Evolutionary conservation across 768 basidiomycete species (phyloP).

Genomic region (Pulveroboletus sp.): DNA sequence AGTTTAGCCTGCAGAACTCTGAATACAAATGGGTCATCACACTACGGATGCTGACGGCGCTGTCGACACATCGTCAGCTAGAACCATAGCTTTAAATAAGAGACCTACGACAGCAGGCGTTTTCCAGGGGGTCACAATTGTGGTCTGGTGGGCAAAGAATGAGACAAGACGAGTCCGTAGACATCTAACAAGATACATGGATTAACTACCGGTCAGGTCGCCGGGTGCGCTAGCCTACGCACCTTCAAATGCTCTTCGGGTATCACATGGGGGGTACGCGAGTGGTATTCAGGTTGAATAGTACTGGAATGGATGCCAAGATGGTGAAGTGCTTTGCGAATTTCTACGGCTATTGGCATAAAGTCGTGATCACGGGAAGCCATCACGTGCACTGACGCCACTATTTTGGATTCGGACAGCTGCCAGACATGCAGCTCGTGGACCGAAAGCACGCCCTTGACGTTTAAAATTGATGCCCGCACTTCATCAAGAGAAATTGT

Average conservation of each 20-base stretch:
- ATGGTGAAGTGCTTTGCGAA: conserved; percentile 80
- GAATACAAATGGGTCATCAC: conserved; percentile 23
- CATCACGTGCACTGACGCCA: conserved; percentile 94
- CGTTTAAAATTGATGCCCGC: conserved; percentile 71
- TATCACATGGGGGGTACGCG: conserved; percentile 30
- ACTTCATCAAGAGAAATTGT: conserved; percentile 90
- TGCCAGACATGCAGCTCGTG: conserved; percentile 99
- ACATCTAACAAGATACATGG: conserved; percentile 36
- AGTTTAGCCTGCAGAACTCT: conserved; percentile 20
- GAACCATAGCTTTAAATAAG: not conserved
- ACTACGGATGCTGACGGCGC: conserved; percentile 49
- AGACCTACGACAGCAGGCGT: conserved; percentile 78
- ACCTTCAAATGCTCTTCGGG: conserved; percentile 54
- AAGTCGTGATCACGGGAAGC: conserved; percentile 82
- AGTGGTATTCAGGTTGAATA: conserved; percentile 85
- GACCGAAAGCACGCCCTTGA: conserved; percentile 79
- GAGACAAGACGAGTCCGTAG: conserved; percentile 59
- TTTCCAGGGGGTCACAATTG: conserved; percentile 63
- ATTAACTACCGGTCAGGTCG: not conserved
- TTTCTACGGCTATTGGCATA: conserved; percentile 84
- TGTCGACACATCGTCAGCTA: conserved; percentile 20
- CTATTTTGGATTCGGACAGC: conserved; percentile 89
- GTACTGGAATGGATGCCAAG: conserved; percentile 95
- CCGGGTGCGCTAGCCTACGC: conserved; percentile 7
- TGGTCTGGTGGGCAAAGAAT: conserved; percentile 70